Percentiles rank a stretch among this genome's conserved stretches.
Conservation (phyloP, 176 grass and related monocot species). For the Aegilops longissima region DNA sequence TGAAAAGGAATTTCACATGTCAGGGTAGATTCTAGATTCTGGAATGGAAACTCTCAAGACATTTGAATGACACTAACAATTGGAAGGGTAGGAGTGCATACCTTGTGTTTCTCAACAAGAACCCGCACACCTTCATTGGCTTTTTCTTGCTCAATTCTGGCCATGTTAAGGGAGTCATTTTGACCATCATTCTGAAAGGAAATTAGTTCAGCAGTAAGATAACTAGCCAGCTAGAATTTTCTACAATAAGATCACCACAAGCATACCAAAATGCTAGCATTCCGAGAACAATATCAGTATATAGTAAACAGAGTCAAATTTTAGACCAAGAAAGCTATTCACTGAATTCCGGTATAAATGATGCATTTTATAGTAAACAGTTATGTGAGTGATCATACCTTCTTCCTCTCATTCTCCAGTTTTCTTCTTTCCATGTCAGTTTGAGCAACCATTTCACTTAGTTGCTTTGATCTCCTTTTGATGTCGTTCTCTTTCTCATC, state of each 20-base stretch:
- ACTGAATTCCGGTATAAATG: conserved; percentile 1
- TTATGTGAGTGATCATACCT: conserved; percentile 12
- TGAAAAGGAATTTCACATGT: conserved; percentile 10
- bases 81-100: background rate
- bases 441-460: conserved; percentile 45
- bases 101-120: conserved; percentile 57
- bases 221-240: background rate
- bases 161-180: conserved; percentile 47
- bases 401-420: conserved; percentile 48
- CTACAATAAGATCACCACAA: background rate
- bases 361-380: background rate
- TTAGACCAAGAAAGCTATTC: background rate
- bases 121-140: conserved; percentile 17
- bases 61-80: background rate
- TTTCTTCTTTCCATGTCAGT: conserved; percentile 62
- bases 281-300: background rate
- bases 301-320: background rate
- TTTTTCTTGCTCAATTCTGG: conserved; percentile 50
- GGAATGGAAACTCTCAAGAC: background rate
- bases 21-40: background rate
- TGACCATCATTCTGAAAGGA: conserved; percentile 35
- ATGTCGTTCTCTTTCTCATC: conserved; percentile 39
- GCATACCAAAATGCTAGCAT: background rate
- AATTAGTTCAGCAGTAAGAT: conserved; percentile 23
- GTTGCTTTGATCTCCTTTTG: conserved; percentile 32